Conservation (phyloP, 805 yeast species). For the Myxozyma sirexii region DNA sequence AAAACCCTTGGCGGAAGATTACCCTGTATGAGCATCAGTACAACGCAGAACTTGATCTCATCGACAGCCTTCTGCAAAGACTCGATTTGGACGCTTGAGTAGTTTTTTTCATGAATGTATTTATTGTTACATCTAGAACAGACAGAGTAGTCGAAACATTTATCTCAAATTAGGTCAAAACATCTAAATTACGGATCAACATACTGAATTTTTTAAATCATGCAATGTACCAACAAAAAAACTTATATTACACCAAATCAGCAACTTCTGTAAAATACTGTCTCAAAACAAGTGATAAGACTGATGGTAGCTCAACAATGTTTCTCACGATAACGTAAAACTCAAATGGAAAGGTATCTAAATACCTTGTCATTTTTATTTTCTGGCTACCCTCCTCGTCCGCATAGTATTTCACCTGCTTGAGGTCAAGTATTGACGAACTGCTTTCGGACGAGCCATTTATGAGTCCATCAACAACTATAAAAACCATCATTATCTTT, state of each 20-base stretch:
- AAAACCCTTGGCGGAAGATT: conserved; percentile 37
- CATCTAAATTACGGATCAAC: no score
- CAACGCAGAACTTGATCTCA: conserved; percentile 45
- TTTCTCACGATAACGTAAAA: conserved; percentile 92
- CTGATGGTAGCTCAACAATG: conserved; percentile 86
- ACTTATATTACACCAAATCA: conserved; percentile 24
- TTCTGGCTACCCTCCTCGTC: conserved; percentile 65
- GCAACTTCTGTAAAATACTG: conserved; percentile 85
- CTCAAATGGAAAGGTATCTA: conserved; percentile 95
- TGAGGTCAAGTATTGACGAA: conserved; percentile 85
- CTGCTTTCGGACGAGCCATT: conserved; percentile 20
- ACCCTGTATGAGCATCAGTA: conserved; percentile 42
- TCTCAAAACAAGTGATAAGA: conserved; percentile 83
- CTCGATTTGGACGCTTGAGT: conserved; percentile 50
- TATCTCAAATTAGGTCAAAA: no score
- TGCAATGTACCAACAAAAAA: no score
- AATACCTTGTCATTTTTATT: conserved; percentile 76
- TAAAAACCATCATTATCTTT: conserved; percentile 91
- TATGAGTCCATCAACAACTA: conserved; percentile 86
- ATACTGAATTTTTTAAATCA: no score
- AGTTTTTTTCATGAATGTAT: neutral
- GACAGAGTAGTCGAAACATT: no score
- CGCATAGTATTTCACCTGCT: conserved; percentile 77
- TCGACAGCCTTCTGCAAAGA: conserved; percentile 48
- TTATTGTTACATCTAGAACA: no score